phyloP scores from a whole-genome alignment of 495 filamentous ascomycete species.

The Clohesyomyces aquaticus region DNA sequence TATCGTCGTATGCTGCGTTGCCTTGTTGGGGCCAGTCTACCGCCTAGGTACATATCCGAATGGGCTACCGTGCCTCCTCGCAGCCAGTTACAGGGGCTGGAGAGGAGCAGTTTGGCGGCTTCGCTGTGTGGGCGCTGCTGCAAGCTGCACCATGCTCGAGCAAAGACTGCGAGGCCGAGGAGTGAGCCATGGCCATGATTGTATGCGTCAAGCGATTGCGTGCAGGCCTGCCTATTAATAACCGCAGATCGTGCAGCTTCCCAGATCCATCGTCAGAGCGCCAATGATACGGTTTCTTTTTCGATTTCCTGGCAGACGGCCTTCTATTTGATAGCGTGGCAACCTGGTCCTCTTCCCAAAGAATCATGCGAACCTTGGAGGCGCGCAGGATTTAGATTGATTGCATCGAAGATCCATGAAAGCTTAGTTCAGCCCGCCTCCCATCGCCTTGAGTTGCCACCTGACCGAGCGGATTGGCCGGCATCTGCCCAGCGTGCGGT shows the following conservation, averaged over 20 bases:
- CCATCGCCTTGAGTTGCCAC: conserved; percentile 20
- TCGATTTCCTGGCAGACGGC: conserved; percentile 4
- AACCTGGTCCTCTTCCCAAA: conserved; percentile 4
- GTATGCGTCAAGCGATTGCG: not conserved
- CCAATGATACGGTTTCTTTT: not conserved
- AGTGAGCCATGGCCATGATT: not conserved
- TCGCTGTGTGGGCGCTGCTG: not conserved
- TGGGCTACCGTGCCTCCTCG: not conserved
- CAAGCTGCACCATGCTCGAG: not conserved
- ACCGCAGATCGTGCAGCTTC: conserved; percentile 24
- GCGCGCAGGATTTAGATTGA: conserved; percentile 26
- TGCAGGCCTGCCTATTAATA: conserved; percentile 28
- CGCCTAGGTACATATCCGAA: not conserved
- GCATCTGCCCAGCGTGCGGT: conserved; percentile 8
- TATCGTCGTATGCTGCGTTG: not conserved
- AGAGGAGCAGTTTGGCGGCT: not conserved
- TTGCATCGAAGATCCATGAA: conserved; percentile 31
- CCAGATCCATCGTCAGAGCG: not conserved
- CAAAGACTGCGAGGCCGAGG: not conserved
- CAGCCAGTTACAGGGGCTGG: conserved; percentile 9
- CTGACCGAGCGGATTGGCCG: conserved; percentile 28
- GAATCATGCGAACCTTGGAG: conserved; percentile 19
- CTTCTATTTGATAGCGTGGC: conserved; percentile 7
- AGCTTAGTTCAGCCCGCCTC: conserved; percentile 33
- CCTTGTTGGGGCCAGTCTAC: not conserved